These are phyloP conservation scores for Phytophthora chlamydospora DNA, from an alignment of 352 stramenopile species.

Conservation along the genomic window DNA sequence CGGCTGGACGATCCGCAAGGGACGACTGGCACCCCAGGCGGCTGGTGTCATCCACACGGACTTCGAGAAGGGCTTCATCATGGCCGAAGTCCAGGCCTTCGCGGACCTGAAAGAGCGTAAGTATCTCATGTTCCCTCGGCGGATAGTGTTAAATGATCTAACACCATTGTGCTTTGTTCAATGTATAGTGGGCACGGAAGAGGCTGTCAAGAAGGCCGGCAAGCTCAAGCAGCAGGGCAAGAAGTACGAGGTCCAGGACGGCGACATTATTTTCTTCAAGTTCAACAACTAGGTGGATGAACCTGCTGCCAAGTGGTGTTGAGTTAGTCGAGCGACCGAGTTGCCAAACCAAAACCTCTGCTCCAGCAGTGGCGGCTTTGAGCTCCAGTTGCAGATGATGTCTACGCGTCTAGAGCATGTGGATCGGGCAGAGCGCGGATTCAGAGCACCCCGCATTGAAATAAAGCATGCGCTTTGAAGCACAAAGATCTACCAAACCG, in stretches of 20 bases:
- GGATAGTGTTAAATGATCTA: slow-evolving; percentile 13
- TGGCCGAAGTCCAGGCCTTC: slow-evolving; percentile 90
- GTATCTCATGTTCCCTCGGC: slow-evolving; percentile 24
- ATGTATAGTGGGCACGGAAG: slow-evolving; percentile 73
- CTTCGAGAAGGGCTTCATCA: slow-evolving; percentile 99
- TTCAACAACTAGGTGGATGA: slow-evolving; percentile 89
- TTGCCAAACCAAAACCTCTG: slow-evolving; percentile 1
- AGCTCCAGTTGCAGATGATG: slow-evolving; percentile 95
- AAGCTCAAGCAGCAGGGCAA: slow-evolving; percentile 92
- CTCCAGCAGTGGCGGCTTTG: slow-evolving; percentile 80
- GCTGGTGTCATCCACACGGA: slow-evolving; percentile 99
- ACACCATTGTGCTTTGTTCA: slow-evolving; percentile 4
- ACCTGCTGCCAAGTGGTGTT: slow-evolving; percentile 17
- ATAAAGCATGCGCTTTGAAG: slow-evolving; percentile 44
- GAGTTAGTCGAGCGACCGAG: slow-evolving; percentile 23
- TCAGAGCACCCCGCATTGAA: slow-evolving; percentile 27
- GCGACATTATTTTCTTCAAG: slow-evolving; percentile 93
- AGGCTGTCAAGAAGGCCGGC: slow-evolving; percentile 90
- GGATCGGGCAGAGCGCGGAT: slow-evolving; percentile 22
- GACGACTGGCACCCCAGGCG: slow-evolving; percentile 95
- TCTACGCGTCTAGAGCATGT: slow-evolving; percentile 33
- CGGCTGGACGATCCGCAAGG: slow-evolving; percentile 99
- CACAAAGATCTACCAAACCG: slow-evolving; percentile 21
- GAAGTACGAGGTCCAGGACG: slow-evolving; percentile 91
- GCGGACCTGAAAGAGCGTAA: slow-evolving; percentile 90